Percentiles rank a stretch among this genome's conserved stretches.
Evolutionary conservation across 2,329 filamentous ascomycete species (phyloP).

Genomic region (Emmonsia crescens): DNA sequence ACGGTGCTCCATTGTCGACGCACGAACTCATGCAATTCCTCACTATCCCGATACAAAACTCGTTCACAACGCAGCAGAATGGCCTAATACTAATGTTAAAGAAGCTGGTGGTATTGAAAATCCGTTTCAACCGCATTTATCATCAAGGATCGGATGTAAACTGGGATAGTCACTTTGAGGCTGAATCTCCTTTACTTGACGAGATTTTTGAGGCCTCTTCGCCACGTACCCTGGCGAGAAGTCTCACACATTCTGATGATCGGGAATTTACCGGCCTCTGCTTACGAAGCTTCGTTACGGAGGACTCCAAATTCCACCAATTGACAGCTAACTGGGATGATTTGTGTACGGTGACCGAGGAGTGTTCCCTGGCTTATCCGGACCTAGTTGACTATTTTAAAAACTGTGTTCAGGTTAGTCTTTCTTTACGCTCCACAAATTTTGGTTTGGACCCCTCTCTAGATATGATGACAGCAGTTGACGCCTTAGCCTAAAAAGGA

Average conservation of each 20-base stretch:
- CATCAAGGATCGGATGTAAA: constrained; percentile 25
- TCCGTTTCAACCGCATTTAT: constrained; percentile 27
- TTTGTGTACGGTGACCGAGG: constrained; percentile 26
- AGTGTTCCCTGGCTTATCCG: constrained; percentile 29
- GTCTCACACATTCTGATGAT: constrained; percentile 22
- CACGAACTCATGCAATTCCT: constrained; percentile 26
- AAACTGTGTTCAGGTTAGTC: constrained; percentile 27
- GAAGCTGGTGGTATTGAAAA: constrained; percentile 25
- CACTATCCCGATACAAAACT: constrained; percentile 26
- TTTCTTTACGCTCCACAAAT: neutral
- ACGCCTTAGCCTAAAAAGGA: constrained; percentile 14
- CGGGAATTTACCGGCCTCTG: constrained; percentile 22
- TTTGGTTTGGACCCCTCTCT: neutral
- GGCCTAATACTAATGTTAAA: constrained; percentile 26
- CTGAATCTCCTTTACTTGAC: constrained; percentile 24
- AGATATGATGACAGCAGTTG: neutral
- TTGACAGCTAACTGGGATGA: constrained; percentile 23
- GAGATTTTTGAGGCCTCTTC: constrained; percentile 25
- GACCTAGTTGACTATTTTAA: constrained; percentile 23
- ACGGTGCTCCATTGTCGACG: constrained; percentile 7
- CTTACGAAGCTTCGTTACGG: constrained; percentile 16
- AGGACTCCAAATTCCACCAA: constrained; percentile 15
- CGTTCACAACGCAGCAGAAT: constrained; percentile 24
- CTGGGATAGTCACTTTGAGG: constrained; percentile 25
- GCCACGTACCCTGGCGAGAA: constrained; percentile 23